Evolutionary conservation across 2,329 filamentous ascomycete genomes (phyloP).

Genomic region (Fusarium sulawesiense): DNA sequence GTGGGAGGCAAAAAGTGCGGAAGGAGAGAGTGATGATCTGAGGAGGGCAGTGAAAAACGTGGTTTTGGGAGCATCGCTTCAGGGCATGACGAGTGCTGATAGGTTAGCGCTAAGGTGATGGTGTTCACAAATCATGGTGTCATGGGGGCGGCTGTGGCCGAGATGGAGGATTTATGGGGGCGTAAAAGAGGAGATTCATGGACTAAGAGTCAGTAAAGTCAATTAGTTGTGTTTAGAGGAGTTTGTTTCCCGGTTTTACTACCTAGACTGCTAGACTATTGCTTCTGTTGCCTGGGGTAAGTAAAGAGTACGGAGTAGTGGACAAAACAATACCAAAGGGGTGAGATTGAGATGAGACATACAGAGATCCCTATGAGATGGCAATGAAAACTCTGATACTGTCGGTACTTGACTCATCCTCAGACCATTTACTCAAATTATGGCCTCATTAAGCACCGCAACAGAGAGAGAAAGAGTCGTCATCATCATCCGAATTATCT

Average conservation of each 20-base stretch:
- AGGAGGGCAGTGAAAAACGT: slow-evolving; percentile 37
- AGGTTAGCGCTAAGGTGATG: slow-evolving; percentile 2
- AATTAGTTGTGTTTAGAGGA: neutral
- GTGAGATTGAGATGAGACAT: slow-evolving; percentile 23
- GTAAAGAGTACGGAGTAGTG: slow-evolving; percentile 43
- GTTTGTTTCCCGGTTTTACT: slow-evolving; percentile 2
- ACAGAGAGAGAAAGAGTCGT: neutral
- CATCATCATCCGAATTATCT: slow-evolving; percentile 1
- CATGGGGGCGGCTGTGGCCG: slow-evolving; percentile 6
- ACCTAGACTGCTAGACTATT: neutral
- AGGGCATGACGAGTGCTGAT: slow-evolving; percentile 20
- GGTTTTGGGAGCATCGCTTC: slow-evolving; percentile 32
- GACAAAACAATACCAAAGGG: slow-evolving; percentile 16
- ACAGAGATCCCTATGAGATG: slow-evolving; percentile 8
- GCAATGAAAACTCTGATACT: slow-evolving; percentile 11
- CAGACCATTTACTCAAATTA: slow-evolving; percentile 15
- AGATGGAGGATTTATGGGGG: slow-evolving; percentile 2
- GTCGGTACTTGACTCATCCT: slow-evolving; percentile 36
- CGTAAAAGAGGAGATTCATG: neutral
- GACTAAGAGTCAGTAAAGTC: slow-evolving; percentile 18
- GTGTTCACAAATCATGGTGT: slow-evolving; percentile 19
- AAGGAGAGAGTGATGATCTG: neutral
- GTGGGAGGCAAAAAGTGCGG: slow-evolving; percentile 22
- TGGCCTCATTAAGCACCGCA: slow-evolving; percentile 19
- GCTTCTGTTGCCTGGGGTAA: slow-evolving; percentile 13